Base-by-base conservation (phyloP, 371 early-diverging fungal species). In the Syncephalis plumigaleata region DNA sequence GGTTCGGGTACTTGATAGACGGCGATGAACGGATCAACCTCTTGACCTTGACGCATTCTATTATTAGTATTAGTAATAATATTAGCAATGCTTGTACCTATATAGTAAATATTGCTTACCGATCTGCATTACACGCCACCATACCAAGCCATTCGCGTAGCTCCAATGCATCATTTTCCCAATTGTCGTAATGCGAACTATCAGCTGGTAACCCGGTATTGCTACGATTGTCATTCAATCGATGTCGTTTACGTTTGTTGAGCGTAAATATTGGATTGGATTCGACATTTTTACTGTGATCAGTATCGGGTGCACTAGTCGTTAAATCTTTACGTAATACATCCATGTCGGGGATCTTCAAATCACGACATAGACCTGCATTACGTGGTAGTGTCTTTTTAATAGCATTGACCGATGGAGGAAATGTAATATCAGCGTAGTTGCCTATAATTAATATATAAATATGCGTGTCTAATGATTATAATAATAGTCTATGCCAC, bases 111-210 rank as follows among this genome's bases (percentile, higher is more conserved):
- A 21, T 20, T 0, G 36, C 51, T n/a, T 57, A 68, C 68, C 79
- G 61, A 31, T 61, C 64, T 1, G 75, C 63, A 50, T 66, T 65
- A 21, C 70, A 50, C 22, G 65, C 46, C 2, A 65, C 68, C 55
- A 79, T 59, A 3, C 79, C 79, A 31, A 79, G 44, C 79, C 79
- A 79, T 51, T 79, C 77, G 13, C 67, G 53, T 9, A 73, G 57
- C 20, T 70, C 62, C n/a, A 61, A 31, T 1, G 60, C 62, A 16
- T 61, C 48, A 8, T 49, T 46, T 39, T 56, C 60, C 71, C 68
- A 68, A 36, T 39, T n/a, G 17, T 44, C 9, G 18, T 57, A 46
- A 5, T 46, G 23, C 43, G 54, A n/a, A 39, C 51, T 50, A 40
- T 39, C 44, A 51, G 20, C 42, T 27, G 45, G 45, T 50, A 43